Evolutionary conservation across 1,284 basidiomycete species (phyloP), one percentile per base, ranked within the genome.

Genomic region (Pascua sp.): DNA sequence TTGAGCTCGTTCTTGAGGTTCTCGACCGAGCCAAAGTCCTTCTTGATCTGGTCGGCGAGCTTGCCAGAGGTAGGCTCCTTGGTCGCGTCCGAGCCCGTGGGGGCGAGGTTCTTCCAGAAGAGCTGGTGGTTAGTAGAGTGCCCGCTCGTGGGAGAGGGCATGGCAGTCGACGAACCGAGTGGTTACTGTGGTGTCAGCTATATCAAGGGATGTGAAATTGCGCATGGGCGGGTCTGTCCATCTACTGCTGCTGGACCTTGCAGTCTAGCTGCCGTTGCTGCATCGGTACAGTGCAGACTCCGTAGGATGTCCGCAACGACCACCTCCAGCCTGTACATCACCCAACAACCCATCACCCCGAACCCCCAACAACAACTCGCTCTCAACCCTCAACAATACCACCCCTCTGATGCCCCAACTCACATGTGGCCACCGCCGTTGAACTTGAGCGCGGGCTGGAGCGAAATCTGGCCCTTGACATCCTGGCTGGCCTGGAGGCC

Each of bases 41-140:
- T 81, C 65, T 88, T 82, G 75, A 98, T 85, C 49, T 90, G 89
- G 52, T 84, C 79, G 79, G 90, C 90, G 62, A 98, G 83, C 12
- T 85, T 80, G 24, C 93, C 90, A 39, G 83, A 83, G 59, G 78
- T 66, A 13, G 78, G 72, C 51, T 92, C 80, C 71, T 84, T 85
- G 52, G 67, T 89, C 86, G 61, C 84, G 75, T 78, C 71, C 4
- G 80, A 80, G 37, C 80, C 79, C 17, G 86, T 82, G 1, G 91
- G 83, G 5, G 84, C 88, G 65, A 97, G 85, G 81, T 96, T 98
- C 80, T 88, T 92, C 96, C 95, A 98, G 84, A 98, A 98, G 54
- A 98, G 84, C 45, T 92, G 87, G 77, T 92, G 40, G 49, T 51
- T 39, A 53, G 56, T 46, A 11, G 7, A 4, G 32, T 32, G 17